Base-by-base conservation (phyloP, 2,329 filamentous ascomycete genomes). In the Diaporthe ampelina region DNA sequence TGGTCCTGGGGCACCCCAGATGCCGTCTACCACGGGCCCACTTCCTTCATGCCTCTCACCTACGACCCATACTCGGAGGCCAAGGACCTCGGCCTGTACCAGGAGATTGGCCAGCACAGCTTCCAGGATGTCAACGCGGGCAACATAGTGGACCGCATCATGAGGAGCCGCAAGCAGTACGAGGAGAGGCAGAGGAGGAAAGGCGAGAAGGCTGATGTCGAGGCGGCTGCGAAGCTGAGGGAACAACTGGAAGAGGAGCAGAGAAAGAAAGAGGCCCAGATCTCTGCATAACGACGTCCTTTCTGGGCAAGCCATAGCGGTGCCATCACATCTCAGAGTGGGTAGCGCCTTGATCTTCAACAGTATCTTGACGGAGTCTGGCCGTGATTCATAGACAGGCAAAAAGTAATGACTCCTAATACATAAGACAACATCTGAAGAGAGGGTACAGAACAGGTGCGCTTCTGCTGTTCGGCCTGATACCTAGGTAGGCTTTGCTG, bases 11-110 rank as follows among this genome's bases (percentile, higher is more conserved):
- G 93, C 67, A 89, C 89, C 6, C 94, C 95, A 19, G 88, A 93
- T 79, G 93, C 92, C 37, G 94, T 99, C 76, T 99, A 98, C 84
- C 97, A 99, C 84, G 97, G 97, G n/a, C 95, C 95, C 9, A 99
- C 97, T 0, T 90, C 94, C 17, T 98, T 98, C 82, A 97, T 97
- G 86, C 94, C 92, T 80, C 81, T 91, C 32, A 94, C 92, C 8
- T 94, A 94, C 81, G 94, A 95, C 80, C 94, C 94, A 1, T 98
- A 98, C 85, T 87, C 88, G 37, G 94, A 91, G 19, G 92, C 95
- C 70, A 97, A 95, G 83, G 87, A 88, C 63, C 91, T 98, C 87
- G 93, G 93, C 45, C 95, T 99, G 81, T 98, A 97, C 86, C 89
- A 87, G 54, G 91, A 97, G 81, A 92, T 98, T 56, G 90, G 90